Conservation (phyloP, 108 stramenopile genomes). For the Nannochloropsis gaditana region DNA sequence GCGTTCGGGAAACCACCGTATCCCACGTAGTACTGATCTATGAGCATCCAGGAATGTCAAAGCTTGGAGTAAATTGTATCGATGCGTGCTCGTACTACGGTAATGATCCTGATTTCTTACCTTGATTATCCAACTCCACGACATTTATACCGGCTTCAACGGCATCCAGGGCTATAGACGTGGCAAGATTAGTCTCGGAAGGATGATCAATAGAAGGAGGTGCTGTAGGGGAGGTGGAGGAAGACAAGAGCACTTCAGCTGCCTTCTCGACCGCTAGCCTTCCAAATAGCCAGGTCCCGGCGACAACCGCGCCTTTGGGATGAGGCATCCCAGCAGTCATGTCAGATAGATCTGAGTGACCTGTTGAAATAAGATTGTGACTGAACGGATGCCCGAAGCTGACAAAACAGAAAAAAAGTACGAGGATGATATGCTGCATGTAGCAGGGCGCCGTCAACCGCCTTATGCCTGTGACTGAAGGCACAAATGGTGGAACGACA, state of each 20-base stretch:
- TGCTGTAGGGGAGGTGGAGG: background rate
- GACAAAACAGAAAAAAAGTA: too few relatives aligned
- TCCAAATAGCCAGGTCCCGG: conserved; percentile 48
- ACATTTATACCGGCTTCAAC: conserved; percentile 49
- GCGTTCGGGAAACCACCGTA: conserved; percentile 49
- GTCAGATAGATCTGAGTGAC: too few relatives aligned
- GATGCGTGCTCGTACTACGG: too few relatives aligned
- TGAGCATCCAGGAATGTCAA: conserved; percentile 19
- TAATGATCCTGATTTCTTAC: background rate
- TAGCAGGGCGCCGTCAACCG: too few relatives aligned
- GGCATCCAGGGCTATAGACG: conserved; percentile 41
- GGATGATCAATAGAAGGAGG: too few relatives aligned
- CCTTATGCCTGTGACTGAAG: too few relatives aligned
- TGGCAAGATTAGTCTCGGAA: background rate
- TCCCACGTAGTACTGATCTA: conserved; percentile 49
- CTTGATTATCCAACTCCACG: conserved; percentile 42
- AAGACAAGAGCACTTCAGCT: conserved; percentile 21
- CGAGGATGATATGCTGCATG: too few relatives aligned
- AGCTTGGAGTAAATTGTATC: too few relatives aligned
- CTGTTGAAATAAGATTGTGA: too few relatives aligned
- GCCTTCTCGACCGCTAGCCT: conserved; percentile 39
- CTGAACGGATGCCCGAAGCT: too few relatives aligned
- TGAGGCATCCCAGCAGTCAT: background rate
- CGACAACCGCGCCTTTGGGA: conserved; percentile 23
- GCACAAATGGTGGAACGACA: too few relatives aligned